phyloP scores from a whole-genome alignment of 805 yeast genomes.

The Metschnikowia gruessii region DNA sequence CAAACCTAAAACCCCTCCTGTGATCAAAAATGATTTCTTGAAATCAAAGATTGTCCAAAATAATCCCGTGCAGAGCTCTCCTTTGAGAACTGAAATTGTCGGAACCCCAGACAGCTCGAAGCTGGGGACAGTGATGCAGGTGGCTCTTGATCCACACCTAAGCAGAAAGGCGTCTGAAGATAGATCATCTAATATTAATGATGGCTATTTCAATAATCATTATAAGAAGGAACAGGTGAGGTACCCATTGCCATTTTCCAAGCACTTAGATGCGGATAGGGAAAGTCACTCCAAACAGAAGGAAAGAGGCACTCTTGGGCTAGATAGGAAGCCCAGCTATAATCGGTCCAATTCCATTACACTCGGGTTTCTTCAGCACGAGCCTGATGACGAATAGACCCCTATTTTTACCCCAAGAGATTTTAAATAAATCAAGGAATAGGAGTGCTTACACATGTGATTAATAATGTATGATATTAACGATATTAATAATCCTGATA shows the following conservation, averaged over 20 bases:
- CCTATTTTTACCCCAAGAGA: not conserved
- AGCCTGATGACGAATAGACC: constrained; percentile 3
- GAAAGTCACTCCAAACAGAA: constrained; percentile 24
- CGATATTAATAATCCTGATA: constrained; percentile 3
- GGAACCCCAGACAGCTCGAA: constrained; percentile 8
- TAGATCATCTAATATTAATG: constrained; percentile 3
- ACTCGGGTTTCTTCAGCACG: constrained; percentile 37
- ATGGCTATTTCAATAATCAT: constrained; percentile 40
- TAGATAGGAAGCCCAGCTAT: constrained; percentile 26
- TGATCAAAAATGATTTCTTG: constrained; percentile 8
- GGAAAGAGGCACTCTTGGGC: constrained; percentile 12
- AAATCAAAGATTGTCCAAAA: constrained; percentile 8
- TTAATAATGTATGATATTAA: not conserved
- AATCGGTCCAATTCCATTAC: constrained; percentile 41
- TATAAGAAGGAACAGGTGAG: constrained; percentile 45
- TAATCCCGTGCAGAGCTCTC: constrained; percentile 16
- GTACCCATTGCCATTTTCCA: constrained; percentile 40
- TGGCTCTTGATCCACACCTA: constrained; percentile 3
- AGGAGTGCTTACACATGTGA: not conserved
- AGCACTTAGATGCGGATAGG: constrained; percentile 37
- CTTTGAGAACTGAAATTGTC: constrained; percentile 17
- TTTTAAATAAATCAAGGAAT: not conserved
- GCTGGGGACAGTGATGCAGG: constrained; percentile 4
- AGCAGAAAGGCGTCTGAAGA: constrained; percentile 12
- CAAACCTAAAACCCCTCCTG: not conserved